Evolutionary conservation across 2,329 filamentous ascomycete species (phyloP).

Genomic region (Colletotrichum somersetense): DNA sequence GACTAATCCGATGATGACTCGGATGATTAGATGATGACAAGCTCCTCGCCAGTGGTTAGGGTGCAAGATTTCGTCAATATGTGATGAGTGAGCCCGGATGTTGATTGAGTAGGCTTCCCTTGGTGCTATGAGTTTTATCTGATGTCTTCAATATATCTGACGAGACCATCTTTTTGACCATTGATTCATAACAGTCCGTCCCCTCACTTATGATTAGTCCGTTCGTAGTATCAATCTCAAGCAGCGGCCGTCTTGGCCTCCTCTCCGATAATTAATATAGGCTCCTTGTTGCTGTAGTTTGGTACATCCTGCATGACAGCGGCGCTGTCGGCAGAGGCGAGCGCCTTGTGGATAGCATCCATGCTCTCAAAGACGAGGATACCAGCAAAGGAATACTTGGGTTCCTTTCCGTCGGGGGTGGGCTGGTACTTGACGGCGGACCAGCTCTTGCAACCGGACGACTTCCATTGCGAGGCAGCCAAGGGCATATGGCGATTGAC

Average conservation of each 20-base stretch:
- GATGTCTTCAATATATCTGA: background rate
- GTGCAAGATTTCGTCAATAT: background rate
- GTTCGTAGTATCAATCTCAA: background rate
- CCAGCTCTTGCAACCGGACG: constrained; percentile 29
- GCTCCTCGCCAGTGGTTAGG: background rate
- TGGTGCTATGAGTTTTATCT: background rate
- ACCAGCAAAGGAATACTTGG: constrained; percentile 33
- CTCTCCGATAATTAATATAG: constrained; percentile 50
- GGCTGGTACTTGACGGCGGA: constrained; percentile 29
- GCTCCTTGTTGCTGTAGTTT: constrained; percentile 52
- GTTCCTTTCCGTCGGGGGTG: constrained; percentile 24
- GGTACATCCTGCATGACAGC: constrained; percentile 33
- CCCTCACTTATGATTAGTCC: background rate
- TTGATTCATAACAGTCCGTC: background rate
- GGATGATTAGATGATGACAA: background rate
- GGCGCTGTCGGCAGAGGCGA: constrained; percentile 22
- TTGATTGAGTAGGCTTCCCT: background rate
- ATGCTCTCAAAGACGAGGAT: constrained; percentile 29
- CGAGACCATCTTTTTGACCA: background rate
- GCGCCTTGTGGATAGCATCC: constrained; percentile 26
- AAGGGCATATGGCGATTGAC: constrained; percentile 38
- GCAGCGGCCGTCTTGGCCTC: constrained; percentile 1
- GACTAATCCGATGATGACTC: background rate
- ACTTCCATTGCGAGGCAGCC: constrained; percentile 26
- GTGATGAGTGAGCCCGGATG: background rate